Evolutionary conservation across 73 alveolate species (phyloP), one percentile per base, ranked within the genome.

Genomic region (Paramecium biaurelia): DNA sequence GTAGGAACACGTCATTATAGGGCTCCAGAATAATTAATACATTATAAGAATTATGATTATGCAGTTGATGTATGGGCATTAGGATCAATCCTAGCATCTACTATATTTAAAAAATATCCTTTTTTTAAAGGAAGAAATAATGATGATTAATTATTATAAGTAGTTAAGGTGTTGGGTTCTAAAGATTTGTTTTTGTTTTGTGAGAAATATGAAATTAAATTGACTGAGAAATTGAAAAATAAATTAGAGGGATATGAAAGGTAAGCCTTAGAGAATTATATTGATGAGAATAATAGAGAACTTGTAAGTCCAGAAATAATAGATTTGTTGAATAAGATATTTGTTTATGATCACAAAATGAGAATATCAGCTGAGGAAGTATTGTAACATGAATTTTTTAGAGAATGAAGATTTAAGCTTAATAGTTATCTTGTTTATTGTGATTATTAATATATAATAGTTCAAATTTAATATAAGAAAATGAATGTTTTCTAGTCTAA

Each of bases 1-100:
- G 96, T 96, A 12, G 94, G 96, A 23, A 97, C 98, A 42, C 86
- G 98, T 56, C 97, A 97, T 98, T 97, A 97, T 86, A 59, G 99
- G 85, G 99, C 99, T 5, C 99, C 99, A n/a, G 99, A 97, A 89
- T 92, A 95, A 32, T 74, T 97, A 26, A 85, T 97, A 8, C 97
- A 98, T 15, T 96, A 93, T 47, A 76, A 74, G 70, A 72, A 95
- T 85, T 97, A 97, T 93, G 97, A 96, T 23, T 93, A 95, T n/a
- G 86, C 95, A 86, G 97, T 97, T 2, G 99, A 97, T 92, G 95
- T 96, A 10, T 97, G 99, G 99, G 95, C 97, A 8, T 92, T 97
- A 35, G 99, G 99, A 10, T 97, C 99, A 47, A 95, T 97, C 5
- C 86, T 96, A 43, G 97, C 96, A 5, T 98, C 95, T 76, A 70